Evolutionary conservation across 75 land plant genomes (phyloP).

Genomic region (Pinus taeda): DNA sequence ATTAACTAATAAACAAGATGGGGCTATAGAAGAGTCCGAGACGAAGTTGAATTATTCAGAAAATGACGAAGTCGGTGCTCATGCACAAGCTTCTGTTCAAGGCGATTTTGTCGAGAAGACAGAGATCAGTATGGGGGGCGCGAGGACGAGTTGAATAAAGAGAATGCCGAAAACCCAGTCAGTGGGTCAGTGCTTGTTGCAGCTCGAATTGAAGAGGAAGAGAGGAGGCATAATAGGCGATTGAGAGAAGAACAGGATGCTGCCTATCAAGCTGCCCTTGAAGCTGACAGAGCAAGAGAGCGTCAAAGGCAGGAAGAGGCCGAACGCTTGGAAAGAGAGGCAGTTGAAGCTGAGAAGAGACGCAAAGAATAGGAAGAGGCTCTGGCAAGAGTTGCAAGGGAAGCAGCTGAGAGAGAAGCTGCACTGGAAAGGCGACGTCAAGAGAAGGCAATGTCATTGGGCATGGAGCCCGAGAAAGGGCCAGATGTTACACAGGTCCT

Average conservation of each 20-base stretch:
- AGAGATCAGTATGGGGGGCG: not conserved
- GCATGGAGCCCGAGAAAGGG: slow-evolving; percentile 94
- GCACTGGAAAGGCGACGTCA: slow-evolving; percentile 64
- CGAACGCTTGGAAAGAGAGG: slow-evolving; percentile 77
- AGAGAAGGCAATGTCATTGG: slow-evolving; percentile 88
- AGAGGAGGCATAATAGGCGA: slow-evolving; percentile 64
- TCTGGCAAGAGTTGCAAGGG: slow-evolving; percentile 67
- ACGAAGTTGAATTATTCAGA: slow-evolving; percentile 6
- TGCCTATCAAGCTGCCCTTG: slow-evolving; percentile 92
- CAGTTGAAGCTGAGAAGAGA: slow-evolving; percentile 80
- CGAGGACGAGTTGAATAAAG: not conserved
- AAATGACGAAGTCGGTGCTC: not conserved
- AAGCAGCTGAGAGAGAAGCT: slow-evolving; percentile 94
- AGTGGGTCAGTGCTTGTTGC: not conserved
- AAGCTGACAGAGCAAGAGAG: slow-evolving; percentile 98
- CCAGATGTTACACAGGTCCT: slow-evolving; percentile 93
- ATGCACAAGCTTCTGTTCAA: not conserved
- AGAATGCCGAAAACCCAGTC: not conserved
- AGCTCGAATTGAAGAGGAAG: too few relatives aligned
- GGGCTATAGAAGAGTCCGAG: not conserved
- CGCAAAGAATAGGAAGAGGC: slow-evolving; percentile 88
- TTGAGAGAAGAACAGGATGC: slow-evolving; percentile 99
- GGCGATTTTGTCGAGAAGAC: not conserved
- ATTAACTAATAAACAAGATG: too few relatives aligned
- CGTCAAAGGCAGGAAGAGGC: slow-evolving; percentile 75